Conservation (phyloP, 495 filamentous ascomycete species). For the Glarea lozoyensis region DNA sequence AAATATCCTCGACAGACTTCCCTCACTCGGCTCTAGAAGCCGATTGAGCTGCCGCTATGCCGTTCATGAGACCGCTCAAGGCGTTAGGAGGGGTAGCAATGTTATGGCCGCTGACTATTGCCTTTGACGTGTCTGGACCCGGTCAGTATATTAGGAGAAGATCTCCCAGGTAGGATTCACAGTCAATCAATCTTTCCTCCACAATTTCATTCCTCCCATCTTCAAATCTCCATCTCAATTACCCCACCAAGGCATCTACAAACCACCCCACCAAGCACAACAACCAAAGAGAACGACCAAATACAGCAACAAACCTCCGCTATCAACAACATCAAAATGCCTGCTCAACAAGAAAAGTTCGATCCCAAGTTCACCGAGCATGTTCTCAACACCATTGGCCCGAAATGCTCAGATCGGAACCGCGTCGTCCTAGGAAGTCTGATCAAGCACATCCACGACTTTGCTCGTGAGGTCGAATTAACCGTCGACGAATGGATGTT, state of each 20-base stretch:
- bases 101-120: background rate
- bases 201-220: background rate
- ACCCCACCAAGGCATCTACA: too few species aligned
- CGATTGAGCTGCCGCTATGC: conserved; percentile 2
- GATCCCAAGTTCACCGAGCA: conserved; percentile 57
- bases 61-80: background rate
- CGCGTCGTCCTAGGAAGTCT: conserved; percentile 43
- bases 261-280: background rate
- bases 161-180: background rate
- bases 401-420: conserved; percentile 47
- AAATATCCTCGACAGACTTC: too few species aligned
- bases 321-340: too few species aligned
- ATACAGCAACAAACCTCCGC: background rate
- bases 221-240: background rate
- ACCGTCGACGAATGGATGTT: conserved; percentile 55
- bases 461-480: conserved; percentile 56
- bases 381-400: conserved; percentile 60
- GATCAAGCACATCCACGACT: conserved; percentile 57
- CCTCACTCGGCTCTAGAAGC: too few species aligned
- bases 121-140: background rate
- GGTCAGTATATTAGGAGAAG: background rate
- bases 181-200: too few species aligned
- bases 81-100: background rate
- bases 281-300: too few species aligned
- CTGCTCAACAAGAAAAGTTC: conserved; percentile 26